phyloP scores from a whole-genome alignment of 2,329 filamentous ascomycete genomes.

The Coniochaeta sp. region DNA sequence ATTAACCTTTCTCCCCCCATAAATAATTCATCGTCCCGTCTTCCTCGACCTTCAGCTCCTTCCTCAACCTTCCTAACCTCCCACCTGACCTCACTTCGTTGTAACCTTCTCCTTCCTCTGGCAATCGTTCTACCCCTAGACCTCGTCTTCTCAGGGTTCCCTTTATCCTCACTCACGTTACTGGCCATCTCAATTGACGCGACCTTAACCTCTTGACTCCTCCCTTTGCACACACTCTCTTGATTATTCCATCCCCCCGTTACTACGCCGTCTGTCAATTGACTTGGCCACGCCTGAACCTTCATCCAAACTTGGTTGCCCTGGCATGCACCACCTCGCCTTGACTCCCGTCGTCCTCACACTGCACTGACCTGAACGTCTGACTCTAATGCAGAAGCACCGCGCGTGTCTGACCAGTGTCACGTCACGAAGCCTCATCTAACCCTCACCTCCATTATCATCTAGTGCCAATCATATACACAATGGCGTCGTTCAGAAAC shows the following conservation, averaged over 20 bases:
- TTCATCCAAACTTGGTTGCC: background rate
- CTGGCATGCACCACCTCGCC: background rate
- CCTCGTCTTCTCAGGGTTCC: background rate
- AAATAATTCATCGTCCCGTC: background rate
- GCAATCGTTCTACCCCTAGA: background rate
- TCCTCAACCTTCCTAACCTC: background rate
- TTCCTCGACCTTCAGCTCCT: background rate
- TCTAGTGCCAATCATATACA: constrained; percentile 18
- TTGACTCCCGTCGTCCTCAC: background rate
- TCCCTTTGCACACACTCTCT: background rate
- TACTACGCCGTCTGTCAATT: background rate
- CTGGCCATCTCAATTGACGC: background rate
- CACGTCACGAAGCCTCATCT: constrained; percentile 11
- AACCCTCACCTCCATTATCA: constrained; percentile 15
- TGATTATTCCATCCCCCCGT: background rate
- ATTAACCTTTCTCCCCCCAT: background rate
- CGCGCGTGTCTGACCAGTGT: constrained; percentile 13
- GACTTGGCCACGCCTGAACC: background rate
- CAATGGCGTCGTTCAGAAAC: constrained; percentile 37
- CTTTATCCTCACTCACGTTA: background rate
- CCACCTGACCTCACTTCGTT: background rate
- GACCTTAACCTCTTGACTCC: background rate
- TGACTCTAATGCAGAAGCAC: background rate
- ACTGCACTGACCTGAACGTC: background rate
- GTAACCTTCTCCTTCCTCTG: background rate